Evolutionary conservation across 2,329 filamentous ascomycete species (phyloP), one percentile per base, ranked within the genome.

Genomic region (Alternaria ethzedia): DNA sequence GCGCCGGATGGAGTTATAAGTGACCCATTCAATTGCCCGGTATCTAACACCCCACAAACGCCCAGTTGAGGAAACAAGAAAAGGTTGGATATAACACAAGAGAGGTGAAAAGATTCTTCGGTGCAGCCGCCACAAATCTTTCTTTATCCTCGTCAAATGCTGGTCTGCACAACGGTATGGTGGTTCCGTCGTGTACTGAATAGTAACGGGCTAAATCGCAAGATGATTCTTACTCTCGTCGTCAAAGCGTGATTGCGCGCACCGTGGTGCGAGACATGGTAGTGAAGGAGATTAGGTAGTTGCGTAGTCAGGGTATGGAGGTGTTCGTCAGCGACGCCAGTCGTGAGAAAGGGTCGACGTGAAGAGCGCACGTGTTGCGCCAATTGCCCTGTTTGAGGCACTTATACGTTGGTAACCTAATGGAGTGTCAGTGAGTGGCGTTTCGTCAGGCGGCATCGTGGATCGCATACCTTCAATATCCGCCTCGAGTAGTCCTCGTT

Each of bases 401-500:
- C 30, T 71, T 73, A 77, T 72, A 75, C 74, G 59, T 79, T 79
- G 67, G 77, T 79, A 55, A 79, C 77, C 77, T 79, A 66, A 50
- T 26, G 17, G 13, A 50, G 26, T 57, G 62, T 72, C 68, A 71
- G 67, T 61, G 51, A 25, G 12, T 7, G 21, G 20, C 6, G 28
- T 20, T n/a, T 43, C 21, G 11, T 20, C 12, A 6, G 6, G 21
- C 32, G n/a, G 36, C 21, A 57, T 50, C 15, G 55, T 30, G 28
- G 12, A 17, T 21, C 7, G 51, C 60, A 59, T 87, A 97, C 95
- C 89, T 96, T 92, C 77, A 98, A 87, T 81, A 98, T 97, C 83
- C 92, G 91, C 83, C 95, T 89, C 67, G 95, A 97, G 83, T 97
- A 98, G 80, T 98, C 95, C 82, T 97, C 90, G 82, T 97, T 96